Evolutionary conservation across 2,329 filamentous ascomycete species (phyloP).

Genomic region (Thermomyces lanuginosus): DNA sequence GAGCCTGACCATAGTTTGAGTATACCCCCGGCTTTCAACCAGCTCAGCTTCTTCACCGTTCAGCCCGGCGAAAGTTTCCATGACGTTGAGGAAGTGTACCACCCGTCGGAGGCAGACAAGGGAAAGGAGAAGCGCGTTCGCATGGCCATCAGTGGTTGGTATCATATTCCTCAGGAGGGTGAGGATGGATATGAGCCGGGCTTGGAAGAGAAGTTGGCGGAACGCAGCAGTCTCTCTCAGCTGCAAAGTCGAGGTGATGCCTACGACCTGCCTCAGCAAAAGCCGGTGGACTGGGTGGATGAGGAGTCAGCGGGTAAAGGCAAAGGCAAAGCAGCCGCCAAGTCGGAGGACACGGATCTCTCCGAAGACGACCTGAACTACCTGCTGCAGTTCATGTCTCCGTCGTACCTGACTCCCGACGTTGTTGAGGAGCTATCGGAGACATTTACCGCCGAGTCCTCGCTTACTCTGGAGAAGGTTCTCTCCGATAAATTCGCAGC

Average conservation of each 20-base stretch:
- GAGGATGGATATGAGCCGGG: constrained; percentile 85
- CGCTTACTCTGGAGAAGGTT: constrained; percentile 64
- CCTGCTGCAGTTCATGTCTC: constrained; percentile 74
- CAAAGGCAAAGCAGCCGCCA: constrained; percentile 26
- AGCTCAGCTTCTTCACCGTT: constrained; percentile 94
- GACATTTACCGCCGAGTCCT: constrained; percentile 67
- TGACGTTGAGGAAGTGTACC: constrained; percentile 95
- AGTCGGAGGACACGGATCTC: constrained; percentile 41
- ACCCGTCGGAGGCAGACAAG: constrained; percentile 42
- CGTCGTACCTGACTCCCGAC: constrained; percentile 81
- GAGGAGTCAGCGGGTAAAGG: constrained; percentile 21
- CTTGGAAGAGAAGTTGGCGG: constrained; percentile 71
- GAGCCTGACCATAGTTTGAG: constrained; percentile 60
- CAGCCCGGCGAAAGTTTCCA: constrained; percentile 98
- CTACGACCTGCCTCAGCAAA: constrained; percentile 62
- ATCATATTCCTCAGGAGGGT: constrained; percentile 87
- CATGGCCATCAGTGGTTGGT: constrained; percentile 99
- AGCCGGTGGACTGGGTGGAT: constrained; percentile 34
- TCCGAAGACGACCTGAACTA: constrained; percentile 75
- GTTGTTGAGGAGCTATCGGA: constrained; percentile 68
- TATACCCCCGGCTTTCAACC: constrained; percentile 92
- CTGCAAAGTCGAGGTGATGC: constrained; percentile 80
- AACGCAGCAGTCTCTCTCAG: constrained; percentile 82
- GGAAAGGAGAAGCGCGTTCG: constrained; percentile 50
- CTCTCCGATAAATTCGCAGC: constrained; percentile 62